Base-by-base conservation (phyloP, 1,139 yeast species). In the Hyphopichia buzzinii region DNA sequence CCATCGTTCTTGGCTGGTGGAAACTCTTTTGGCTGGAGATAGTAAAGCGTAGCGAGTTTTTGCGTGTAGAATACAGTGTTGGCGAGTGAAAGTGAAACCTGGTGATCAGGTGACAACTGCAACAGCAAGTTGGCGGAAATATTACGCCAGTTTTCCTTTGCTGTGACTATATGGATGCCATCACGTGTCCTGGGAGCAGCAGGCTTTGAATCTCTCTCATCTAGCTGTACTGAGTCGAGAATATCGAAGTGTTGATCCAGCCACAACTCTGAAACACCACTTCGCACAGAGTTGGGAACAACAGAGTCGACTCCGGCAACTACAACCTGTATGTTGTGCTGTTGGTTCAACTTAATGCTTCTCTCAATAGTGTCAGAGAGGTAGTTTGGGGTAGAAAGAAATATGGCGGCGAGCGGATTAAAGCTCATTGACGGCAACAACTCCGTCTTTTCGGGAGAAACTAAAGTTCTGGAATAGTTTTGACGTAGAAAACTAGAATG, bases 261-360 rank as follows among this genome's bases (percentile, higher is more conserved):
- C 81, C 81, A 77, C 33, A 76, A 44, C 48, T 73, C 77, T 6
- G 76, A 61, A 6, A 73, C 52, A 0, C 78, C 81, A 41, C 67
- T 57, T 29, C 74, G 50, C 8, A 53, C 52, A 0, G 69, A 64
- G 31, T 57, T 52, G 14, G 68, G 71, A 6, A 47, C 54, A 11
- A 74, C 60, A 2, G 77, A 59, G 42, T 77, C 81, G 4, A 74
- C 62, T 7, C 79, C 77, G 0, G 76, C 78, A 10, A 71, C 74
- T 5, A 72, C 51, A 0, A 73, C 59, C 44, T 73, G 77, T n/a
- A 73, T 33, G 4, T 57, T 47, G 6, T 58, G 50, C 14, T 43
- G 28, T 31, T 59, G 55, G 43, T 56, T 49, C n/a, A 67, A 46
- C 1, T 48, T 40, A 6, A 69, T 59, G 11, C 72, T 48, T 34